phyloP scores from a whole-genome alignment of 2,329 filamentous ascomycete genomes.

The Neonectria sp. region DNA sequence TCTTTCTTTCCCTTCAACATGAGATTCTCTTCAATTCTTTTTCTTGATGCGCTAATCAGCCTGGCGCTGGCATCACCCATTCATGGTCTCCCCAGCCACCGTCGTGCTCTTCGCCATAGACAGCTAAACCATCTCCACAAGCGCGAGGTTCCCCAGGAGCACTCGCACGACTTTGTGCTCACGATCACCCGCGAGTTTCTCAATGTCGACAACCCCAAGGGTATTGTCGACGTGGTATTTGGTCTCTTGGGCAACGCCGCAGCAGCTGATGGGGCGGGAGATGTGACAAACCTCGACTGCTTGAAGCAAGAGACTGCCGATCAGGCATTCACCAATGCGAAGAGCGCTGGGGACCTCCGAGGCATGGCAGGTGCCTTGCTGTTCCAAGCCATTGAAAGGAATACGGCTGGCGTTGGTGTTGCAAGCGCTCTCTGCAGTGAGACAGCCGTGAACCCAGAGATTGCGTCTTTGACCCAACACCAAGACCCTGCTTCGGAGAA shows the following conservation, averaged over 20 bases:
- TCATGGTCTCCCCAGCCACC: constrained; percentile 12
- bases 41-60: constrained; percentile 32
- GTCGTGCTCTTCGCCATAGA: neutral
- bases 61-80: constrained; percentile 37
- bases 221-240: constrained; percentile 68
- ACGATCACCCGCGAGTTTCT: constrained; percentile 60
- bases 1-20: constrained; percentile 23
- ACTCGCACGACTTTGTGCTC: constrained; percentile 67
- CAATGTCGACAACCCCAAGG: constrained; percentile 65
- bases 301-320: constrained; percentile 67
- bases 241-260: constrained; percentile 59
- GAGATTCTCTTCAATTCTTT: constrained; percentile 30
- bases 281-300: constrained; percentile 59
- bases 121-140: constrained; percentile 28
- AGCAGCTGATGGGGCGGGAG: constrained; percentile 60
- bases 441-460: constrained; percentile 74
- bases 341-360: constrained; percentile 64
- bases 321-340: constrained; percentile 73
- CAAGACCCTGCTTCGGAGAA: constrained; percentile 76
- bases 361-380: constrained; percentile 70
- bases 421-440: constrained; percentile 63
- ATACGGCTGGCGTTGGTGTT: constrained; percentile 56
- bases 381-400: constrained; percentile 68
- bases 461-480: constrained; percentile 74
- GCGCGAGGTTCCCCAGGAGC: constrained; percentile 69